A percentile compares a stretch with the other conserved stretches of the same genome.
Conservation (phyloP, 176 grass and related monocot species). For the Musa beccarii region DNA sequence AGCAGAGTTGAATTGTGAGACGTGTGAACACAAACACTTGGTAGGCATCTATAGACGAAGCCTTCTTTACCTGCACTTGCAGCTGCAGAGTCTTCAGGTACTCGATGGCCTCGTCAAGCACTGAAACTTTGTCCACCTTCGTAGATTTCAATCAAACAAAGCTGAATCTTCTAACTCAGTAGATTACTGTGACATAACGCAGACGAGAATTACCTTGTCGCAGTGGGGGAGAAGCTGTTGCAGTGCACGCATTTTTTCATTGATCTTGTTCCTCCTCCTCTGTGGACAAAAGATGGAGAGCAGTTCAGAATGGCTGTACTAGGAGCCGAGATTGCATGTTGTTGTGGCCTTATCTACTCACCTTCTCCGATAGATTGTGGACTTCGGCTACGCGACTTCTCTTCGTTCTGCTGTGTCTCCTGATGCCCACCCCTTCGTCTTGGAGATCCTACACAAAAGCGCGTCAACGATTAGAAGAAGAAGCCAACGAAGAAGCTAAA, state of each 20-base stretch:
- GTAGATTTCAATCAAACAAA: neutral
- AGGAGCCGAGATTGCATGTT: neutral
- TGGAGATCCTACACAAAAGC: conserved; percentile 16
- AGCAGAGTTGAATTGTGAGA: neutral
- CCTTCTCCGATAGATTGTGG: conserved; percentile 35
- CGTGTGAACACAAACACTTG: too few relatives aligned
- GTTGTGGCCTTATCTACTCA: conserved; percentile 2
- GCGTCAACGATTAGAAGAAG: neutral
- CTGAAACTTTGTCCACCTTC: conserved; percentile 26
- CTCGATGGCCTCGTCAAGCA: conserved; percentile 38
- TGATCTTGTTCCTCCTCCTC: conserved; percentile 36
- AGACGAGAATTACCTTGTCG: conserved; percentile 20
- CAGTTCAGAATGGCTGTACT: neutral
- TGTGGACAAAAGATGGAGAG: conserved; percentile 3
- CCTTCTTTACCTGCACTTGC: conserved; percentile 23
- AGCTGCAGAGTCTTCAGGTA: conserved; percentile 34
- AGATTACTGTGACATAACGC: neutral
- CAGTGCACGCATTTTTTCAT: conserved; percentile 35
- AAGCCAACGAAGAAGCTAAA: neutral
- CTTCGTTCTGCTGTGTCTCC: conserved; percentile 5
- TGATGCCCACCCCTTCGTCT: conserved; percentile 14
- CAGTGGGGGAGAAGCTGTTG: conserved; percentile 35
- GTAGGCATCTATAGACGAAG: too few relatives aligned
- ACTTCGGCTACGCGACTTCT: conserved; percentile 32
- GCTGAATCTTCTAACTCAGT: neutral